Evolutionary conservation across 2,329 filamentous ascomycete species (phyloP), one percentile per base, ranked within the genome.

Genomic region (Ophiostoma pallidulum): DNA sequence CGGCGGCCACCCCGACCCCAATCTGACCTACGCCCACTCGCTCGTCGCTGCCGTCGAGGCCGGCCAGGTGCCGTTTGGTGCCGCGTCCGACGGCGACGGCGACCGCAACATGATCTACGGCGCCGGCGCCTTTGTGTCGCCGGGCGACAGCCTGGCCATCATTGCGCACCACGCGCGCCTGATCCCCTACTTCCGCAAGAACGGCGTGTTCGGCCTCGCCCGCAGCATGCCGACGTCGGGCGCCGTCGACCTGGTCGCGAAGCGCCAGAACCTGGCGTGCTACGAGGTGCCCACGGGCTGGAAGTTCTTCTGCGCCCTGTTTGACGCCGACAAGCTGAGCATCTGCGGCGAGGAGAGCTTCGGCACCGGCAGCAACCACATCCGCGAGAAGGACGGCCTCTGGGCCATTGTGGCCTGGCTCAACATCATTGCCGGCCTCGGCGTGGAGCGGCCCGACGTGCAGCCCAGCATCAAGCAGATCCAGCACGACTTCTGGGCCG

Each of bases 101-200:
- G 92, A 98, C 74, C 86, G 92, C 59, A 98, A 98, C 80, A 98
- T 98, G 92, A 98, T 98, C 63, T 98, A 98, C 70, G 92, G 92
- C 54, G 90, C 91, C 56, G 91, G 94, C 61, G 82, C 85, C 38
- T 98, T 98, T 62, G 92, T 98, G 53, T 97, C 91, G 8, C 92
- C 92, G 8, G 92, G 92, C 62, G 92, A 98, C 74, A 95, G 88
- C 61, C 75, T 98, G 60, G 92, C 92, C 62, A 98, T 98, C 65
- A 98, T 98, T 62, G 89, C 92, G 41, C 92, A 98, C 74, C 84
- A 98, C 65, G 89, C 92, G 57, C 80, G 95, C 59, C 80, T 95
- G 51, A 98, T 98, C 60, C 92, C 92, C 50, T 98, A 95, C 74
- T 98, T 98, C 80, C 84, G 91, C 76, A 90, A 92, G 73, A 86